These are phyloP conservation scores for Didymella sp. DNA, from an alignment of 2,329 filamentous ascomycete genomes.

Conservation along the genomic window DNA sequence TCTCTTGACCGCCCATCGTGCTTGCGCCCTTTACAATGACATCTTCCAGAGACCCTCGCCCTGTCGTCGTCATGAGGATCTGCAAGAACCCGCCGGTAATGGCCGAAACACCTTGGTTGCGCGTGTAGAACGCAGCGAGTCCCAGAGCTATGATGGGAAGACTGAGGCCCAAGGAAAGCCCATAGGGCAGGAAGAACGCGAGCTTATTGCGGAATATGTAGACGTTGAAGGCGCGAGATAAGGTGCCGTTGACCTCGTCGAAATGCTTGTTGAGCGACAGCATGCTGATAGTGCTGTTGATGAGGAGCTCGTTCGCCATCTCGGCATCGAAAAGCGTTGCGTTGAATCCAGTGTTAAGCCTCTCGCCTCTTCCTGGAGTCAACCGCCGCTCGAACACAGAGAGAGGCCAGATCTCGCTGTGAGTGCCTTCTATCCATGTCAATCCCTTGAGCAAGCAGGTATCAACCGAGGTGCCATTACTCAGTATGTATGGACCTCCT, in stretches of 20 bases:
- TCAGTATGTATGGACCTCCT: too few relatives aligned
- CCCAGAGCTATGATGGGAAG: background rate
- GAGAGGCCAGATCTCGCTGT: too few relatives aligned
- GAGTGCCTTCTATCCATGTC: too few relatives aligned
- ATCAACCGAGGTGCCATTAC: too few relatives aligned
- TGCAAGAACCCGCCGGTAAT: background rate
- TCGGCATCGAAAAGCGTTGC: background rate
- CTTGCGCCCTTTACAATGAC: background rate
- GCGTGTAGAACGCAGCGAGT: background rate
- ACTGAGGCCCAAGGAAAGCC: background rate
- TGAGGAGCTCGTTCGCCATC: background rate
- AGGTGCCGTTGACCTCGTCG: background rate
- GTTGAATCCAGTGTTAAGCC: too few relatives aligned
- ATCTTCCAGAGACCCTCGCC: background rate
- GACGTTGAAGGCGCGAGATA: background rate
- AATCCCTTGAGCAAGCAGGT: too few relatives aligned
- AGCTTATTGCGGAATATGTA: background rate
- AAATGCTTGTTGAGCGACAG: background rate
- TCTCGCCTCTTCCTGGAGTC: too few relatives aligned
- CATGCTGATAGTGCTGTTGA: background rate
- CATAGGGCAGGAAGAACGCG: background rate
- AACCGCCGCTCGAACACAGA: too few relatives aligned
- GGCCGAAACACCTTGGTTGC: background rate
- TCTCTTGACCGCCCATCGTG: background rate
- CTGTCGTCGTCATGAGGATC: background rate